phyloP scores from a whole-genome alignment of 2,329 filamentous ascomycete genomes.

The Pyricularia grisea region DNA sequence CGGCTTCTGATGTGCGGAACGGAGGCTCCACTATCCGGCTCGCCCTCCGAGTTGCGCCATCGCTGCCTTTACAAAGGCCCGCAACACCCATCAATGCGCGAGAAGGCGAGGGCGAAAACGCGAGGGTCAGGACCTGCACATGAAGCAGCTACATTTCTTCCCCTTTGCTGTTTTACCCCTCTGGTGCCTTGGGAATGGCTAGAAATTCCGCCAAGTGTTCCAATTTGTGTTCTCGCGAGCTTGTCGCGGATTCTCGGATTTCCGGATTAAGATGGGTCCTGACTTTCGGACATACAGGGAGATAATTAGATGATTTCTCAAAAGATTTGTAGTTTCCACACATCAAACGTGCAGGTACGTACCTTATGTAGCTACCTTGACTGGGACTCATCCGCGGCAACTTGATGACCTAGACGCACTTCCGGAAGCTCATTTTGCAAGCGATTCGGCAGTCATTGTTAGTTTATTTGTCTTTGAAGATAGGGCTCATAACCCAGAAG shows the following conservation, averaged over 20 bases:
- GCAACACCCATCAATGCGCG: neutral
- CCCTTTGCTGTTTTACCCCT: neutral
- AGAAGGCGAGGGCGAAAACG: neutral
- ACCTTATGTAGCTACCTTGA: too few relatives aligned
- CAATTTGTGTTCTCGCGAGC: neutral
- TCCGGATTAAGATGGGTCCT: neutral
- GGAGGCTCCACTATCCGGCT: neutral
- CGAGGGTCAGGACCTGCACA: neutral
- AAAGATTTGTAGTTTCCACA: too few relatives aligned
- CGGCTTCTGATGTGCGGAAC: neutral
- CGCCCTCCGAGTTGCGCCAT: neutral
- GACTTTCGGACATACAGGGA: neutral
- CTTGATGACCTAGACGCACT: too few relatives aligned
- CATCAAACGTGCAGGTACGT: too few relatives aligned
- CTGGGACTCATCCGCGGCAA: too few relatives aligned
- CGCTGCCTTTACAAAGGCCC: neutral
- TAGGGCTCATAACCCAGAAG: too few relatives aligned
- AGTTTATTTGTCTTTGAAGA: too few relatives aligned
- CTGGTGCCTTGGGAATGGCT: neutral
- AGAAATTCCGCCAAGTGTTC: neutral
- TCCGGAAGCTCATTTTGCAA: too few relatives aligned
- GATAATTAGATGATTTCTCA: too few relatives aligned
- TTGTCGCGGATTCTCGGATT: neutral
- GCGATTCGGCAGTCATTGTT: too few relatives aligned
- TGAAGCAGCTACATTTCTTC: neutral